Evolutionary conservation across 1,284 basidiomycete genomes (phyloP), one percentile per base, ranked within the genome.

Genomic region (Exsudoporus floridanus): DNA sequence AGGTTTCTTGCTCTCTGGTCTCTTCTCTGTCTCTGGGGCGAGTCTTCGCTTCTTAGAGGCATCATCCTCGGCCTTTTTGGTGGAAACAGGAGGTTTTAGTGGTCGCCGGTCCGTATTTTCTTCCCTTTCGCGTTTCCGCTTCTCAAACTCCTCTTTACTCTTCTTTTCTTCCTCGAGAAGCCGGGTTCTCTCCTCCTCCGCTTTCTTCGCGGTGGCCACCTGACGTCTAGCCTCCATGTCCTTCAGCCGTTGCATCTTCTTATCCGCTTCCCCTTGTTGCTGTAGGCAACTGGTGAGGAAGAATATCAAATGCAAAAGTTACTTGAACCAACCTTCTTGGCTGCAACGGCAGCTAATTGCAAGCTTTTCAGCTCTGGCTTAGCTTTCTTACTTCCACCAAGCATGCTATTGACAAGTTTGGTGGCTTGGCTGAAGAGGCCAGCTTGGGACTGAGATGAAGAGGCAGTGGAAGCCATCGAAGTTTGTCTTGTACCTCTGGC

Each of bases 221-320:
- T 87, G 84, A 23, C 90, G 82, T 41, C 90, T 78, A 47, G 81
- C 78, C 60, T 94, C 92, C 79, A 89, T 87, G 59, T 93, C 88
- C 62, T 86, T 90, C 55, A 88, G 72, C 23, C 88, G 75, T 4
- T 78, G 74, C 1, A 80, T 82, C 69, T 91, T 93, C 72, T 88
- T 90, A 57, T 92, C 90, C 34, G 80, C 79, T 62, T 91, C 89
- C 56, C 88, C 89, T 76, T 94, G 88, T 78, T 94, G 90, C 92
- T 95, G 40, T 42, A 42, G 16, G 9, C 4, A 37, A 27, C 21
- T 27, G 13, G 42, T 68, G n/a, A 61, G 54, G 12, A 46, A 38
- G 23, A 19, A 5, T 3, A 42, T 23, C 3, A 30, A 40, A 44
- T 35, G 4, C 27, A 43, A 35, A 25, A 23, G 10, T 39, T 52